These are phyloP conservation scores for Syzygium aqueum DNA, from an alignment of 345 rosid genomes.

Conservation along the genomic window DNA sequence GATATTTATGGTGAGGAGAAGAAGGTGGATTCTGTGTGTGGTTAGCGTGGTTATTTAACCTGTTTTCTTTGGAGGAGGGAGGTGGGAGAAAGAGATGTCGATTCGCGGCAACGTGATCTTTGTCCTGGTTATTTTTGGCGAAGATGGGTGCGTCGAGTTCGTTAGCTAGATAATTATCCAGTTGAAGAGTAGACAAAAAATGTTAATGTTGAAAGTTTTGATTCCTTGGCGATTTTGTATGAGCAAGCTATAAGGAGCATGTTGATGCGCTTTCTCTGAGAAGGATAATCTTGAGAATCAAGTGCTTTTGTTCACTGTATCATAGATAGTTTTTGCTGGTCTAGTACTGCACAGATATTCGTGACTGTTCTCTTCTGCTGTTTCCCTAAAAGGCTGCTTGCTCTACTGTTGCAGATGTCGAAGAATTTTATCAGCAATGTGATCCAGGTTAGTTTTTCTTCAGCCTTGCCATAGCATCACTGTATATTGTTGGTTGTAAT, in stretches of 20 bases:
- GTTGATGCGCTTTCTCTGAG: neutral
- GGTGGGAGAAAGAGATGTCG: neutral
- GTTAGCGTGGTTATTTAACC: neutral
- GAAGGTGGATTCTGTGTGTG: neutral
- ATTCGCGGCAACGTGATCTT: neutral
- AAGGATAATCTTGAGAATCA: neutral
- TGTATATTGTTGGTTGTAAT: neutral
- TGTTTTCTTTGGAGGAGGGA: neutral
- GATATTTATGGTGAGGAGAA: neutral
- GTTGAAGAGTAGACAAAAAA: neutral
- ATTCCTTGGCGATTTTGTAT: neutral
- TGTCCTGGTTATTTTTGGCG: neutral
- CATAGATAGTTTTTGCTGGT: neutral
- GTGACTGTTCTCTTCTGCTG: neutral
- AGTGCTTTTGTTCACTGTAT: neutral
- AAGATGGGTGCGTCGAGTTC: neutral
- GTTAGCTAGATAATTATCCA: neutral
- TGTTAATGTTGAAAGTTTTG: neutral
- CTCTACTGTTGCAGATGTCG: slow-evolving; percentile 40
- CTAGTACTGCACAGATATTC: neutral
- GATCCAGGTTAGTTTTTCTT: slow-evolving; percentile 52
- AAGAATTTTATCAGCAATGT: slow-evolving; percentile 51
- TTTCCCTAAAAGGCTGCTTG: neutral
- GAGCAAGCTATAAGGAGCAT: neutral
- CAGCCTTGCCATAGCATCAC: neutral